These are phyloP conservation scores for Coemansia sp. DNA, from an alignment of 192 early-diverging fungal species.

Conservation along the genomic window DNA sequence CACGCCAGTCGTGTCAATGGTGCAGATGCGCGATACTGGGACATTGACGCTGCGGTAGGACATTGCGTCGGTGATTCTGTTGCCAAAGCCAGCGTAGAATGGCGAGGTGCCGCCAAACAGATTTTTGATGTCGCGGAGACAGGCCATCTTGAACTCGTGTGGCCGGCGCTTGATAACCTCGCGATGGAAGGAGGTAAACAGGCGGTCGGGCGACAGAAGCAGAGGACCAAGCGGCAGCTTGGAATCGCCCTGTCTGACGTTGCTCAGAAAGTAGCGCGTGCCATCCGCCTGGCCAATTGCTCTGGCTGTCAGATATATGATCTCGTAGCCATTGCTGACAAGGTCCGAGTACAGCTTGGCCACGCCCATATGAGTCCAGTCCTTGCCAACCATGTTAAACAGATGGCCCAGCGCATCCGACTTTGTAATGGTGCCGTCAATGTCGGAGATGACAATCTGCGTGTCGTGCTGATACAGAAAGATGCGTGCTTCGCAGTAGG, in stretches of 20 bases:
- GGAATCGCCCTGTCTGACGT: slow-evolving; percentile 85
- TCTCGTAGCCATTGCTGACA: slow-evolving; percentile 88
- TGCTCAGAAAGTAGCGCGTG: slow-evolving; percentile 88
- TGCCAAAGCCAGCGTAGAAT: slow-evolving; percentile 97
- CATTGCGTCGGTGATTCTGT: slow-evolving; percentile 95
- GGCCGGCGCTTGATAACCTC: slow-evolving; percentile 95
- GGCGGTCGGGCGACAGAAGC: slow-evolving; percentile 92
- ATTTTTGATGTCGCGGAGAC: slow-evolving; percentile 85
- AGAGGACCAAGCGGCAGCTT: slow-evolving; percentile 92
- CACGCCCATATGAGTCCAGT: slow-evolving; percentile 97
- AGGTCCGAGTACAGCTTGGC: slow-evolving; percentile 97
- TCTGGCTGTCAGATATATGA: slow-evolving; percentile 90
- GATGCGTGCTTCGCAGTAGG: slow-evolving; percentile 78
- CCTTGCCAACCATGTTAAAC: slow-evolving; percentile 95
- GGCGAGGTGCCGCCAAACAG: slow-evolving; percentile 81
- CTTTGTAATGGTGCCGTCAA: slow-evolving; percentile 99
- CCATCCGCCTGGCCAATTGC: slow-evolving; percentile 94
- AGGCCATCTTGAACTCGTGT: slow-evolving; percentile 96
- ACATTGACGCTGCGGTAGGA: slow-evolving; percentile 94
- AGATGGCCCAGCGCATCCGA: slow-evolving; percentile 95
- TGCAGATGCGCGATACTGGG: slow-evolving; percentile 91
- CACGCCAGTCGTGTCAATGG: slow-evolving; percentile 89
- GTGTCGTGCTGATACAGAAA: slow-evolving; percentile 84
- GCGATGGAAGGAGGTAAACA: slow-evolving; percentile 88
- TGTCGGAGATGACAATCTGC: slow-evolving; percentile 93